phyloP scores from a whole-genome alignment of 129 eudicot genomes.

The Flaveria ramosissima region DNA sequence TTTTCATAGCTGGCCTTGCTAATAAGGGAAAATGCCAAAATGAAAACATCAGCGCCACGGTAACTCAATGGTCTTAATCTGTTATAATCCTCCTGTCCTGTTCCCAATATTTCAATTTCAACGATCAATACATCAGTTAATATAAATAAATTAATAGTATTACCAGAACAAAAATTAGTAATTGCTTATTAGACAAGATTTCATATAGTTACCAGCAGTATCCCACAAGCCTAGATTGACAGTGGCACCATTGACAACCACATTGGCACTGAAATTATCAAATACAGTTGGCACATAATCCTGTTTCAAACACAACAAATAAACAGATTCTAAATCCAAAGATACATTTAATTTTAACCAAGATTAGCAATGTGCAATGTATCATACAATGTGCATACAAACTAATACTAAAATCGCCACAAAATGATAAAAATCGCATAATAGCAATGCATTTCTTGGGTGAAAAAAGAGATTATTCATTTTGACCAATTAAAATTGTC shows the following conservation, averaged over 20 bases:
- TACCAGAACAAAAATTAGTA: not conserved
- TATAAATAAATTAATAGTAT: not conserved
- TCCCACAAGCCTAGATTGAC: conserved; percentile 98
- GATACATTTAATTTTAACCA: too few species aligned
- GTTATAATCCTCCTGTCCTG: conserved; percentile 99
- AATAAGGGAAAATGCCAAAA: conserved; percentile 93
- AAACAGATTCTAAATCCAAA: not conserved
- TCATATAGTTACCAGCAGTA: conserved; percentile 81
- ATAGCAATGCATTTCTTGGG: conserved; percentile 9
- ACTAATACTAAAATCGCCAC: not conserved
- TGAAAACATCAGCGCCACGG: conserved; percentile 98
- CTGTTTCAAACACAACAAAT: conserved; percentile 43
- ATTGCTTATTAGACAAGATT: conserved; percentile 1
- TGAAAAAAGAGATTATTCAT: not conserved
- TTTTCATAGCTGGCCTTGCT: conserved; percentile 99
- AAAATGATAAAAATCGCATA: not conserved
- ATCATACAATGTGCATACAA: not conserved
- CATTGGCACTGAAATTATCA: conserved; percentile 99
- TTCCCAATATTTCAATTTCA: conserved; percentile 28
- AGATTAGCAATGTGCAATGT: not conserved
- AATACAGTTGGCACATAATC: conserved; percentile 99
- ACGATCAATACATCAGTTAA: conserved; percentile 2
- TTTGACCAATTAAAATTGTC: not conserved
- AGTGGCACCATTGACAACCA: conserved; percentile 88
- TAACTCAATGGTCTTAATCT: conserved; percentile 99